Conservation (phyloP, 2,329 filamentous ascomycete genomes). For the Tetracladium maxilliforme region DNA sequence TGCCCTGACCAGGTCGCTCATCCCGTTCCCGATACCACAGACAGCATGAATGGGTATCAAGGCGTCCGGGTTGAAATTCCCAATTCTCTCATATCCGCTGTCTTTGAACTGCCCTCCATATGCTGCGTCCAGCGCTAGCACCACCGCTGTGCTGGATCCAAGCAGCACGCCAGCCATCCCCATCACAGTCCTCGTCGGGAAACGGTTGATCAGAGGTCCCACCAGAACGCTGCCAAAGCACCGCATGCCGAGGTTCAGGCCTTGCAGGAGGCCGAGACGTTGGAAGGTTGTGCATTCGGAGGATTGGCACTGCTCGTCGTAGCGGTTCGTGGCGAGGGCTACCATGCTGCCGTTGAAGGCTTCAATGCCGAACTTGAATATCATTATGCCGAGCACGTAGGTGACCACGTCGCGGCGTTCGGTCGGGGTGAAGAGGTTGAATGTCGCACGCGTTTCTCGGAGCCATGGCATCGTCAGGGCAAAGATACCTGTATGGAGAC, state of each 20-base stretch:
- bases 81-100: conserved; percentile 12
- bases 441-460: conserved; percentile 5
- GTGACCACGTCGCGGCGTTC: conserved; percentile 29
- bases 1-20: conserved; percentile 34
- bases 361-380: conserved; percentile 35
- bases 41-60: conserved; percentile 32
- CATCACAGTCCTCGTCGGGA: conserved; percentile 28
- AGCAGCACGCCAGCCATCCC: conserved; percentile 26
- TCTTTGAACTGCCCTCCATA: conserved; percentile 29
- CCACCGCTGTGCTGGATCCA: conserved; percentile 27
- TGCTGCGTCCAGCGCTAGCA: conserved; percentile 30
- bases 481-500: no score
- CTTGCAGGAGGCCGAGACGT: conserved; percentile 27
- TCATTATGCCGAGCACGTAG: conserved; percentile 33
- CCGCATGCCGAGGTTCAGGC: conserved; percentile 33
- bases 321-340: conserved; percentile 31
- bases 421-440: conserved; percentile 16
- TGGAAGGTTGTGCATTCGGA: conserved; percentile 23
- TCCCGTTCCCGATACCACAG: conserved; percentile 25
- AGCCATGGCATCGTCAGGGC: no score
- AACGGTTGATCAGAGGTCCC: conserved; percentile 31
- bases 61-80: conserved; percentile 28
- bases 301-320: conserved; percentile 24
- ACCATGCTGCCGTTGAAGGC: conserved; percentile 34
- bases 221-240: conserved; percentile 34